Evolutionary conservation across 768 basidiomycete species (phyloP).

Genomic region (Cantharellus cinnabarinus): DNA sequence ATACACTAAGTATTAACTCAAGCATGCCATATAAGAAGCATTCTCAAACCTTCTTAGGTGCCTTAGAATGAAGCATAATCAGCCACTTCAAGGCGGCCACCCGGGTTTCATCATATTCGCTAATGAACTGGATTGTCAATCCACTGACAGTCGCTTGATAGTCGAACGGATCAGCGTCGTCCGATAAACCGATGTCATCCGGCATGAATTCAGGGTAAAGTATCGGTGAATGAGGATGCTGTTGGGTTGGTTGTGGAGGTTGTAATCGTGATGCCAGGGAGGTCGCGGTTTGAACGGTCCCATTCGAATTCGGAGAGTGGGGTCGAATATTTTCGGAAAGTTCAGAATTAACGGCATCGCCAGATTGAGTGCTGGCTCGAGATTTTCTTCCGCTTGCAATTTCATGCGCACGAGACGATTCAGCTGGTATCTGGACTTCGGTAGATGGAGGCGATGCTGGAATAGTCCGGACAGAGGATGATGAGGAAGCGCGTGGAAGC

Average conservation of each 20-base stretch:
- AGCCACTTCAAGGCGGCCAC: slow-evolving; percentile 95
- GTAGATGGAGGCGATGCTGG: slow-evolving; percentile 34
- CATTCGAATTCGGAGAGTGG: neutral
- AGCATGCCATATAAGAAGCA: neutral
- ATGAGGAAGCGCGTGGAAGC: neutral
- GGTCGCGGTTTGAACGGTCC: neutral
- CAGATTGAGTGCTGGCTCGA: neutral
- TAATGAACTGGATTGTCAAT: slow-evolving; percentile 80
- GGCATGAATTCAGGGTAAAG: neutral
- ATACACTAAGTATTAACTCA: neutral
- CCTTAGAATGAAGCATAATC: slow-evolving; percentile 95
- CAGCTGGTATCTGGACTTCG: neutral
- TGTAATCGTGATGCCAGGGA: slow-evolving; percentile 24
- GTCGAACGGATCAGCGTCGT: slow-evolving; percentile 51
- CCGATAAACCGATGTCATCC: neutral
- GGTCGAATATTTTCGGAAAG: neutral
- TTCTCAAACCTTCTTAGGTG: slow-evolving; percentile 66
- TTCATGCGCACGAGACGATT: too few relatives aligned
- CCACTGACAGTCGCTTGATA: slow-evolving; percentile 86
- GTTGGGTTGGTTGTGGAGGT: neutral
- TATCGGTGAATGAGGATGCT: neutral
- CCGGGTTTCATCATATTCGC: slow-evolving; percentile 90
- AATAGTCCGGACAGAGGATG: neutral
- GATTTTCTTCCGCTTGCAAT: neutral
- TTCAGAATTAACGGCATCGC: neutral